phyloP scores from a whole-genome alignment of 148 eudicot species.

The Cornus kousa region DNA sequence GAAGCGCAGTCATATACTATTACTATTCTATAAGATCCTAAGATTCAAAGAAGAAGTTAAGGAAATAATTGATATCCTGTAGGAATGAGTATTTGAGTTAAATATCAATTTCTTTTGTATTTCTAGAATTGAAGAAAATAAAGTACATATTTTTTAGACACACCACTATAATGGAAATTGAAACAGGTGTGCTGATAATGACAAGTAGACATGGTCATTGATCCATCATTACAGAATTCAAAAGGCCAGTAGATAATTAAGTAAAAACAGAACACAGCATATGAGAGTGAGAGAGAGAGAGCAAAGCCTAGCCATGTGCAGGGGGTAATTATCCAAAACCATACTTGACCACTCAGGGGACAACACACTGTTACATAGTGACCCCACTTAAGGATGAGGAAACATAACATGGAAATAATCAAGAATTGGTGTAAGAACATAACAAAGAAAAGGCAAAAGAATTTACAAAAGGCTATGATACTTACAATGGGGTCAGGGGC shows the following conservation, averaged over 20 bases:
- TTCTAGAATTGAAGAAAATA: neutral
- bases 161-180: neutral
- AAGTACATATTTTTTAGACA: neutral
- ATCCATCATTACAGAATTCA: conserved; percentile 9
- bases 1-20: neutral
- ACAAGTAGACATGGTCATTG: neutral
- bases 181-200: neutral
- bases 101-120: neutral
- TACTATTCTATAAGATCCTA: neutral
- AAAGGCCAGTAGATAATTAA: neutral
- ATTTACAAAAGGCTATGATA: neutral
- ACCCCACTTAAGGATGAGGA: conserved; percentile 1
- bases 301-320: conserved; percentile 36
- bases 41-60: neutral
- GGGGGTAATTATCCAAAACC: conserved; percentile 2
- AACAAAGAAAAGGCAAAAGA: conserved; percentile 6
- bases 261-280: conserved; percentile 15
- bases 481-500: conserved; percentile 95
- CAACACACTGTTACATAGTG: neutral
- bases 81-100: neutral
- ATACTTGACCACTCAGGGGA: neutral
- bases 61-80: neutral
- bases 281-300: conserved; percentile 9
- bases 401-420: neutral
- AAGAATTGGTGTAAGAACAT: conserved; percentile 15